Percentiles rank a stretch among this genome's conserved stretches.
Evolutionary conservation across 768 basidiomycete genomes (phyloP).

Genomic region (Mrakia blollopis): DNA sequence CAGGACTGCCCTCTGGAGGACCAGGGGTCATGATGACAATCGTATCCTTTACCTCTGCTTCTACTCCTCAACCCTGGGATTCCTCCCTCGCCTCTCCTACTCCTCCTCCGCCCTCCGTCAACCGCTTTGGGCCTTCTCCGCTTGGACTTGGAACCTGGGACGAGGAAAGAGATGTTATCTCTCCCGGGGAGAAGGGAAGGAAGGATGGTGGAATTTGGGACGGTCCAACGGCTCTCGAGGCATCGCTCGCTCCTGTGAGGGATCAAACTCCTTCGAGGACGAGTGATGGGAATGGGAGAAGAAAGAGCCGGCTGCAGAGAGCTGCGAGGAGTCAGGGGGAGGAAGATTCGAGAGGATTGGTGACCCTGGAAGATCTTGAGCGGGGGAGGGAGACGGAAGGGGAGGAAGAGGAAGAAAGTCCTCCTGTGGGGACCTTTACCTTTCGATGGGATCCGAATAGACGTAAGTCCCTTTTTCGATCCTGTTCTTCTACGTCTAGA

Average conservation of each 20-base stretch:
- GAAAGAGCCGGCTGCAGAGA: not conserved
- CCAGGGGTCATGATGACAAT: not conserved
- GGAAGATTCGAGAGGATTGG: not conserved
- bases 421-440: not conserved
- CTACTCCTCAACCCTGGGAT: not conserved
- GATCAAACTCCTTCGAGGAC: too few species aligned
- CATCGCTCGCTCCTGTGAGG: not conserved
- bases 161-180: not conserved
- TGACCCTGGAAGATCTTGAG: not conserved
- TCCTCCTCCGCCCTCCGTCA: too few species aligned
- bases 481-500: not conserved
- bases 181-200: not conserved
- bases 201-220: not conserved
- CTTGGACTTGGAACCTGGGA: too few species aligned
- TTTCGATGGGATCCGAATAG: not conserved
- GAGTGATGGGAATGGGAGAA: not conserved
- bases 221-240: not conserved
- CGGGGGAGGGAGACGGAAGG: not conserved
- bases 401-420: not conserved
- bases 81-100: not conserved
- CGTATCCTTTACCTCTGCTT: not conserved
- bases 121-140: too few species aligned
- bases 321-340: not conserved
- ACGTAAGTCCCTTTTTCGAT: not conserved
- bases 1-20: not conserved